Conservation (phyloP, 2,329 filamentous ascomycete genomes). For the Botrytis elliptica region DNA sequence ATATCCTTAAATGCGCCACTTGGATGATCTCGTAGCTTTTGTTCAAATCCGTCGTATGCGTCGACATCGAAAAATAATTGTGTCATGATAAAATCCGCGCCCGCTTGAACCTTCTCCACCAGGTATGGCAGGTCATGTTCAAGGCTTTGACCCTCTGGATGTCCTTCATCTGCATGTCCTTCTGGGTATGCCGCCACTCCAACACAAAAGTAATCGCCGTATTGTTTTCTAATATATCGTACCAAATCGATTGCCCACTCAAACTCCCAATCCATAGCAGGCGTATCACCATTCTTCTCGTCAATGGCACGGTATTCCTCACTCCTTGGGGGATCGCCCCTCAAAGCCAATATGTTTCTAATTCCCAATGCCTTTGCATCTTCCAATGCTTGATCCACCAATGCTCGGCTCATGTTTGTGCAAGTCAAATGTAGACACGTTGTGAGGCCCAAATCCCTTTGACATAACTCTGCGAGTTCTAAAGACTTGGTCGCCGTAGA, state of each 20-base stretch:
- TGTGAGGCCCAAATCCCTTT: conserved; percentile 85
- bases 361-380: conserved; percentile 89
- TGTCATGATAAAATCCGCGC: conserved; percentile 97
- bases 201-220: conserved; percentile 95
- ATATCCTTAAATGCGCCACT: conserved; percentile 83
- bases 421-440: conserved; percentile 96
- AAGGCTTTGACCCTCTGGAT: conserved; percentile 66
- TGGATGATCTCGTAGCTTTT: conserved; percentile 71
- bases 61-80: conserved; percentile 92
- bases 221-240: conserved; percentile 77
- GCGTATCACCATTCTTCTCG: conserved; percentile 55
- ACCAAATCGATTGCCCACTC: conserved; percentile 88
- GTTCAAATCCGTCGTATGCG: conserved; percentile 80
- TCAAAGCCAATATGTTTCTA: conserved; percentile 86
- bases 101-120: conserved; percentile 85
- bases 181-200: conserved; percentile 95
- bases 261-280: conserved; percentile 61
- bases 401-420: conserved; percentile 88
- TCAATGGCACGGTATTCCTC: conserved; percentile 78
- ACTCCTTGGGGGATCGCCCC: conserved; percentile 85
- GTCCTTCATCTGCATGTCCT: conserved; percentile 87
- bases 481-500: conserved; percentile 89
- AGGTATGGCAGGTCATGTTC: conserved; percentile 86
- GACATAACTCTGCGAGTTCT: conserved; percentile 91
- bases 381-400: conserved; percentile 86